phyloP scores from a whole-genome alignment of 2,329 filamentous ascomycete species.

The Trichocomaceae sp. region DNA sequence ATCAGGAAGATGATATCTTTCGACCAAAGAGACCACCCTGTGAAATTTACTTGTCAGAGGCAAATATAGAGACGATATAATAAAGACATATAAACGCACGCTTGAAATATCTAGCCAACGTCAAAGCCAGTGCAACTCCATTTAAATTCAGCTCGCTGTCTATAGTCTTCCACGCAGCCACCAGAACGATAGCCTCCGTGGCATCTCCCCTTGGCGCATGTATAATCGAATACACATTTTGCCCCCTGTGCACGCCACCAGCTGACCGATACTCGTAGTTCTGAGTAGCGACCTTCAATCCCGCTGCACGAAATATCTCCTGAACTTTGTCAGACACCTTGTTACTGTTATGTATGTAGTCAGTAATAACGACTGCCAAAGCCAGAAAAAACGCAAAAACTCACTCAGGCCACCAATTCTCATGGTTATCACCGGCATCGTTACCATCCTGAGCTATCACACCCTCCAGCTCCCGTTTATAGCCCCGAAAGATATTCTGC shows the following conservation, averaged over 20 bases:
- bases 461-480: slow-evolving; percentile 71
- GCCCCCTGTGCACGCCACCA: slow-evolving; percentile 65
- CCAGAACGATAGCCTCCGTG: slow-evolving; percentile 90
- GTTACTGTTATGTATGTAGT: slow-evolving; percentile 11
- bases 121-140: slow-evolving; percentile 78
- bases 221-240: slow-evolving; percentile 90
- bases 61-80: neutral
- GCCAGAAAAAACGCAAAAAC: neutral
- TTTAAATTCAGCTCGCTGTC: slow-evolving; percentile 73
- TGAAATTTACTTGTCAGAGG: neutral
- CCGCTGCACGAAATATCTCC: slow-evolving; percentile 67
- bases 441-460: slow-evolving; percentile 18
- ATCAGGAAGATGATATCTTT: slow-evolving; percentile 96
- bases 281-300: slow-evolving; percentile 81
- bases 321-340: slow-evolving; percentile 63
- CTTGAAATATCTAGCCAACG: slow-evolving; percentile 90
- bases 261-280: slow-evolving; percentile 79
- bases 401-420: slow-evolving; percentile 14
- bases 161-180: slow-evolving; percentile 81
- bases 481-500: slow-evolving; percentile 87
- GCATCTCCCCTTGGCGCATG: slow-evolving; percentile 92
- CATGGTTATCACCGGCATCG: slow-evolving; percentile 19
- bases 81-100: slow-evolving; percentile 39
- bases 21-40: slow-evolving; percentile 93
- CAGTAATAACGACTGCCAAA: slow-evolving; percentile 9